These are phyloP conservation scores for Metarhizium rileyi DNA, from an alignment of 2,329 filamentous ascomycete species.

Conservation along the genomic window DNA sequence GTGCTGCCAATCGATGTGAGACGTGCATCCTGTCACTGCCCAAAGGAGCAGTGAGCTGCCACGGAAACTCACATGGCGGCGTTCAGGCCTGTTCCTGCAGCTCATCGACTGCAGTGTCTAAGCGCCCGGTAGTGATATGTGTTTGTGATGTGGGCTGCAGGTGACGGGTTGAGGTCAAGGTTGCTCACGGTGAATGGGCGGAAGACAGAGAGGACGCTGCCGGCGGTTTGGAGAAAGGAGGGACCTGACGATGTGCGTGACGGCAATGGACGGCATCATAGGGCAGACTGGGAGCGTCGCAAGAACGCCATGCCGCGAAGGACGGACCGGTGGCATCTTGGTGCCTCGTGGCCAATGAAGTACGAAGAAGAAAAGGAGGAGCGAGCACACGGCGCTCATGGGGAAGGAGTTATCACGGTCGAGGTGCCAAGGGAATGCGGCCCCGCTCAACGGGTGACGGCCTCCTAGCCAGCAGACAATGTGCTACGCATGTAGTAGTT, in stretches of 20 bases:
- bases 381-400: neutral
- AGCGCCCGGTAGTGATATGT: conserved; percentile 3
- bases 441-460: neutral
- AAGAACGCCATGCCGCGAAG: no score
- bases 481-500: no score
- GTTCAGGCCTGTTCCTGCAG: neutral
- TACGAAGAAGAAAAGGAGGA: neutral
- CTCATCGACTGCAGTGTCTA: neutral
- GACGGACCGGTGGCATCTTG: no score
- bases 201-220: neutral
- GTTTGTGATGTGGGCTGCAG: conserved; percentile 5
- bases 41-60: conserved; percentile 4
- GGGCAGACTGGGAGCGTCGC: neutral
- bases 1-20: neutral
- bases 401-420: neutral
- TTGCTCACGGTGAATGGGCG: conserved; percentile 1
- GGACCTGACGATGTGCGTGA: neutral
- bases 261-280: neutral
- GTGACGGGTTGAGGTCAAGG: conserved; percentile 2
- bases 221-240: neutral
- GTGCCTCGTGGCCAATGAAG: neutral
- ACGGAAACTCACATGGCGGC: neutral
- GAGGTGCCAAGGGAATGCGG: neutral
- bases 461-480: no score
- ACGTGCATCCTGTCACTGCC: conserved; percentile 1